Conservation (phyloP, 768 basidiomycete genomes). For the Russula sp. region DNA sequence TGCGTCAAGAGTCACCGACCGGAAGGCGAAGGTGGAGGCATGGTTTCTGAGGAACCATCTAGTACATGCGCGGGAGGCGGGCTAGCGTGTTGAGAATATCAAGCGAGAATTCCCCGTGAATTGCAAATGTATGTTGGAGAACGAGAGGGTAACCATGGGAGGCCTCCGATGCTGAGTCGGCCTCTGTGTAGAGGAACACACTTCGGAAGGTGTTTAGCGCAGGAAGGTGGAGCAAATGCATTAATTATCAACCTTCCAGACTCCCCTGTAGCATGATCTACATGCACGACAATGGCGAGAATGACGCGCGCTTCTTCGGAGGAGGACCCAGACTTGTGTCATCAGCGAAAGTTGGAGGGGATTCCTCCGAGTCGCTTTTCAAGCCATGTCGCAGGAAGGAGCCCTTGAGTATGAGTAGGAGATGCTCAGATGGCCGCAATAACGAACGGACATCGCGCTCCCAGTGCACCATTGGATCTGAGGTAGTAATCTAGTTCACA, state of each 20-base stretch:
- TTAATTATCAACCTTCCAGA: slow-evolving; percentile 20
- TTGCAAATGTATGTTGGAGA: slow-evolving; percentile 24
- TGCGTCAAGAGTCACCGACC: slow-evolving; percentile 14
- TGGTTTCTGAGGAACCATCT: background rate
- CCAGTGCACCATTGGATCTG: slow-evolving; percentile 19
- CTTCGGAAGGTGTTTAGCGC: slow-evolving; percentile 12
- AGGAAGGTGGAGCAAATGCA: background rate
- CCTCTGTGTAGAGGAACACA: slow-evolving; percentile 20
- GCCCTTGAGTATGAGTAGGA: slow-evolving; percentile 12
- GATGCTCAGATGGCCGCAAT: slow-evolving; percentile 23
- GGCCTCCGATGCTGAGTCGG: background rate
- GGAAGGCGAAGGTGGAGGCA: background rate
- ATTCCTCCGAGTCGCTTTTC: background rate
- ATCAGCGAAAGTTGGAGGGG: background rate
- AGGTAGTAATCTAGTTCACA: background rate
- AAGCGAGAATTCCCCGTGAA: slow-evolving; percentile 22
- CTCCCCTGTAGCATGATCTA: background rate
- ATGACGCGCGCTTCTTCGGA: background rate
- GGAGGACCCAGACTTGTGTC: background rate
- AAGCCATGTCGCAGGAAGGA: background rate
- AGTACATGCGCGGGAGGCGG: background rate
- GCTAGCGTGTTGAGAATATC: slow-evolving; percentile 25
- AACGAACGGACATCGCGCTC: slow-evolving; percentile 16
- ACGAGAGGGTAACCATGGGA: slow-evolving; percentile 4
- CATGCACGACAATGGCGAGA: slow-evolving; percentile 16